Evolutionary conservation across 805 yeast genomes (phyloP), one percentile per base, ranked within the genome.

Genomic region (Candida arabinofermentans): DNA sequence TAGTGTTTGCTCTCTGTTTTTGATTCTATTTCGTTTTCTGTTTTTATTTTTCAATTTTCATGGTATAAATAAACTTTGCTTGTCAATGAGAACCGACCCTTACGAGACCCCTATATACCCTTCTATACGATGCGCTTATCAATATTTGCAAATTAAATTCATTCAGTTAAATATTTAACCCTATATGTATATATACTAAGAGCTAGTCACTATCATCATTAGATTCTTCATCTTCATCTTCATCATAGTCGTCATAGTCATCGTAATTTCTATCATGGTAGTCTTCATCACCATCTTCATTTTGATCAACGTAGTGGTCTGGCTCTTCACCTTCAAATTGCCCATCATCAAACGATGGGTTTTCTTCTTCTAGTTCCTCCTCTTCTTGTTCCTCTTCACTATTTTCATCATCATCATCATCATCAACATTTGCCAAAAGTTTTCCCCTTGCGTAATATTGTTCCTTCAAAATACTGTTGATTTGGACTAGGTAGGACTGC

Each of bases 361-460:
- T 24, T 24, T 9, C 26, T 13, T 24, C 29, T 12, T n/a, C 29
- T 12, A 10, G 16, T 12, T n/a, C 29, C 6, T 6, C 14, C 3
- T 4, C 29, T 26, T 5, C 29, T 26, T 5, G 16, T 13, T 21
- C 26, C 10, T 33, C 35, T 8, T 36, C 43, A 7, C 42, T 42
- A 3, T 41, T 40, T 7, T 36, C 43, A 9, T 43, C 43, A 2
- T 41, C 40, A 10, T 44, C 46, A 2, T 48, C 52, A 4, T 55
- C 55, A 18, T 44, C 51, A 21, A 45, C 48, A 33, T 58, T 59
- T 2, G 55, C 42, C 30, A 59, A 46, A 10, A 56, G 43, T 31
- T 48, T 54, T 5, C 54, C 57, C 32, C 45, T 53, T 16, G 57
- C 53, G 44, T 59, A 59, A 30, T 49, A 51, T 40, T 54, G 57